phyloP scores from a whole-genome alignment of 306 rosid species.

The Quercus engelmannii region DNA sequence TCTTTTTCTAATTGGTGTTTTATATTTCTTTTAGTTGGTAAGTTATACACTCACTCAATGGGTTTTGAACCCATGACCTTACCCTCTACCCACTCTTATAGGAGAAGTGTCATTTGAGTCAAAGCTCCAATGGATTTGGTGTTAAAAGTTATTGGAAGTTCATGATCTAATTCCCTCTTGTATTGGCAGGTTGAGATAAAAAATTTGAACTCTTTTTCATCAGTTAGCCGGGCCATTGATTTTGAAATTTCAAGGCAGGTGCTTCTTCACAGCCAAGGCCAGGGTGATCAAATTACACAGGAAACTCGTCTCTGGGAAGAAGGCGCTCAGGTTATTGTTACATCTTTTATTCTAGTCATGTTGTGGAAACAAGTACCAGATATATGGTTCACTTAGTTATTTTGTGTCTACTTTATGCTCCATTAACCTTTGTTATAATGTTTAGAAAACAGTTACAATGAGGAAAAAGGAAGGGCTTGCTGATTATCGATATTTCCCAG shows the following conservation, averaged over 20 bases:
- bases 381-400: constrained; percentile 8
- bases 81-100: too few species aligned
- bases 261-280: constrained; percentile 73
- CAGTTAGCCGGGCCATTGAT: constrained; percentile 84
- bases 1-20: too few species aligned
- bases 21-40: too few species aligned
- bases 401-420: constrained; percentile 23
- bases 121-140: not conserved
- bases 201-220: constrained; percentile 85
- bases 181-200: constrained; percentile 90
- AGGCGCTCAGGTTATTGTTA: constrained; percentile 75
- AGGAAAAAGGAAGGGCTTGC: constrained; percentile 99
- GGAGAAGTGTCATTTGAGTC: too few species aligned
- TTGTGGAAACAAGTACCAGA: constrained; percentile 10
- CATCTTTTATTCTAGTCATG: constrained; percentile 23
- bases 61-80: too few species aligned
- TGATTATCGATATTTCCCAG: constrained; percentile 97
- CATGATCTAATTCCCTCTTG: constrained; percentile 21
- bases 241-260: constrained; percentile 90
- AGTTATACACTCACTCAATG: too few species aligned
- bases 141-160: not conserved
- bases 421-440: constrained; percentile 22
- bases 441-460: constrained; percentile 85
- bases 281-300: constrained; percentile 73
- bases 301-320: constrained; percentile 99